These are phyloP conservation scores for Endoconidiophora polonica DNA, from an alignment of 2,329 filamentous ascomycete species.

Conservation along the genomic window DNA sequence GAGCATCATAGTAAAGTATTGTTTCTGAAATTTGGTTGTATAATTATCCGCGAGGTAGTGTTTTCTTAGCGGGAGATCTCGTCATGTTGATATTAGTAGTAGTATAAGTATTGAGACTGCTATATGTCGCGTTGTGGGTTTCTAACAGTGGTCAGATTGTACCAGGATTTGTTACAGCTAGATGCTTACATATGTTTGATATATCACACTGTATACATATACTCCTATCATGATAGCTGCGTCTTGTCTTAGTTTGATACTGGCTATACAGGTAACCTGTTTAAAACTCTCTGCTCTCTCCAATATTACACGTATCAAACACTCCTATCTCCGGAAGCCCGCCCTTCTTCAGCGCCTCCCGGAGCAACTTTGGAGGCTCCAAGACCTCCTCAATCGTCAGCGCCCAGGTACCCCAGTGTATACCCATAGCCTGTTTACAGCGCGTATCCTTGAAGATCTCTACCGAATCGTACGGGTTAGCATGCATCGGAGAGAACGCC, in stretches of 20 bases:
- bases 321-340: constrained; percentile 52
- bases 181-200: too few species aligned
- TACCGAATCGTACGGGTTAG: constrained; percentile 71
- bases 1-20: too few species aligned
- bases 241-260: too few species aligned
- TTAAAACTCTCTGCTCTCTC: constrained; percentile 62
- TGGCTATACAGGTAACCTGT: background rate
- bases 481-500: constrained; percentile 68
- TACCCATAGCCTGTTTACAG: constrained; percentile 63
- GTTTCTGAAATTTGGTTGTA: too few species aligned
- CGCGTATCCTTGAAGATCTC: constrained; percentile 77
- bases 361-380: constrained; percentile 61
- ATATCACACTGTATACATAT: background rate
- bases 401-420: constrained; percentile 89
- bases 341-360: constrained; percentile 51
- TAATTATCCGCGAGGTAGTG: too few species aligned
- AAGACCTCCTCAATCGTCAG: constrained; percentile 71
- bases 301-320: constrained; percentile 73
- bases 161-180: background rate
- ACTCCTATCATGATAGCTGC: too few species aligned
- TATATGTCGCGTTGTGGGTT: too few species aligned
- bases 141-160: background rate
- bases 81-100: too few species aligned
- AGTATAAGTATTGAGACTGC: too few species aligned
- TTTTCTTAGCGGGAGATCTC: too few species aligned